Evolutionary conservation across 139 green algal genomes (phyloP), one percentile per base, ranked within the genome.

Genomic region (Coelastrella sp.): DNA sequence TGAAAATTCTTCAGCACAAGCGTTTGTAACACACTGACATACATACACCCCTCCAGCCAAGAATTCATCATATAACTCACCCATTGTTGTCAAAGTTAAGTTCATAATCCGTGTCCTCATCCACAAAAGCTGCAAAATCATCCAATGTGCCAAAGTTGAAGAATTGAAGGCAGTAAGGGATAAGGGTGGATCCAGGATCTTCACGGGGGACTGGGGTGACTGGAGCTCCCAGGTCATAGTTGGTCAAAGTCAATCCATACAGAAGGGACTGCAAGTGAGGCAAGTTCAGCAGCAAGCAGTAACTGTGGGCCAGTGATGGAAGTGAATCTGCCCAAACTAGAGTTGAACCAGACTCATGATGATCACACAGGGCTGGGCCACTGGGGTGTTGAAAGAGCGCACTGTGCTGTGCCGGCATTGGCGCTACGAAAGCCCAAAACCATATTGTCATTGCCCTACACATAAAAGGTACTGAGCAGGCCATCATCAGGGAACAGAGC

Each of bases 91-190:
- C 84, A 59, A 82, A 70, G 70, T 73, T 79, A 6, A 61, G 25
- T 25, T 87, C 61, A 35, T 75, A 75, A 61, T 76, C 61, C 6
- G 56, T 87, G 57, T 87, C 49, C 66, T 79, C 83, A 57, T 79
- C 35, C 11, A 85, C 87, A 70, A 87, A 88, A 19, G 10, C 6
- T 0, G 56, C n/a, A 22, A 91, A 87, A 57, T 91, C 88, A 49
- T 91, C 88, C 78, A 91, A 49, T 11, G 65, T 88, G 6, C 35
- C 88, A 82, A 87, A 91, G 76, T 91, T 87, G 79, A 91, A 91
- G 61, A 87, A 59, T 8, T 19, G 8, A 9, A 91, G 79, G 88
- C 88, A 91, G 66, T 88, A 88, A 7, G 88, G 79, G 59, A 91
- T 87, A 14, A 87, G 56, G 61, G 78, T 27, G 11, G 83, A 79